Conservation (phyloP, 1,139 yeast species). For the Meyerozyma guilliermondii region DNA sequence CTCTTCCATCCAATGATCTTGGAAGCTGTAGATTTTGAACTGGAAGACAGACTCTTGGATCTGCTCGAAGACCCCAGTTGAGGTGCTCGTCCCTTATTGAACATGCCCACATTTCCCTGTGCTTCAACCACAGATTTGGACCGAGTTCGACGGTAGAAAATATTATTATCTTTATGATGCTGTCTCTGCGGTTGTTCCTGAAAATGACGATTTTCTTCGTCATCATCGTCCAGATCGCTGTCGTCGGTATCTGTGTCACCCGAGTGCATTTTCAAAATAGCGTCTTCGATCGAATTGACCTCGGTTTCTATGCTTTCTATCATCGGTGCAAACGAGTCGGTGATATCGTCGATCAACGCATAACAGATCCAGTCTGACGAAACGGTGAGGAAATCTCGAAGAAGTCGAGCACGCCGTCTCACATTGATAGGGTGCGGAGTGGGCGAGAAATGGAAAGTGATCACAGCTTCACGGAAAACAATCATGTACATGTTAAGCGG, state of each 20-base stretch:
- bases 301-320: conserved; percentile 91
- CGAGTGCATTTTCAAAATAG: conserved; percentile 80
- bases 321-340: conserved; percentile 97
- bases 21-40: conserved; percentile 38
- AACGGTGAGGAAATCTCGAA: conserved; percentile 83
- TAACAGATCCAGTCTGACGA: conserved; percentile 96
- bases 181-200: conserved; percentile 10
- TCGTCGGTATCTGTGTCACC: conserved; percentile 48
- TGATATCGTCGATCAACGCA: conserved; percentile 93
- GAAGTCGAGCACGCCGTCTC: conserved; percentile 81
- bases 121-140: conserved; percentile 38
- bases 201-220: conserved; percentile 25
- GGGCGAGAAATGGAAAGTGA: conserved; percentile 90
- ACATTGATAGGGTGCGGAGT: conserved; percentile 97
- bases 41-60: conserved; percentile 8
- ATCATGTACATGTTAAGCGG: conserved; percentile 92
- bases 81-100: background rate
- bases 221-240: conserved; percentile 35
- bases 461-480: conserved; percentile 84
- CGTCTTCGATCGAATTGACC: conserved; percentile 87
- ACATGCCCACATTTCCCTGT: background rate
- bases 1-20: conserved; percentile 75
- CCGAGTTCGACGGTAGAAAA: conserved; percentile 34
- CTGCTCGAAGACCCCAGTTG: background rate
- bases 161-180: conserved; percentile 13